Evolutionary conservation across 208 protist genomes (phyloP), one percentile per base, ranked within the genome.

Genomic region (Herpetomonas samuelpessoai): DNA sequence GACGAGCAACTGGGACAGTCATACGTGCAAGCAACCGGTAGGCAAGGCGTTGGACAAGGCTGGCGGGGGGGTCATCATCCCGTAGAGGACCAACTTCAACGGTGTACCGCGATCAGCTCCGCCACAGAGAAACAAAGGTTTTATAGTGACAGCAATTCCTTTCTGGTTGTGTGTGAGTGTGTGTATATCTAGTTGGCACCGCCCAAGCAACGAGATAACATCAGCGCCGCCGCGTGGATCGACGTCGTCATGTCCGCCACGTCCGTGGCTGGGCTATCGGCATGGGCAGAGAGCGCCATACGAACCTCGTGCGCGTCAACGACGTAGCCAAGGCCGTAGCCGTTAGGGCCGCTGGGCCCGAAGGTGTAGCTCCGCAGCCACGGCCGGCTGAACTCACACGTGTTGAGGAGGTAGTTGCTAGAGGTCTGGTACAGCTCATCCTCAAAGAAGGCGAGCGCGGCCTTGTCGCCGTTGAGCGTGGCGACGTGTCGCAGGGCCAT

Each of bases 281-380:
- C 87, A 52, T 92, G 91, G 18, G 82, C 85, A 0, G 91, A 92
- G 7, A 98, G 58, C 28, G 87, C 88, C 39, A 97, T 74, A n/a
- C 81, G 91, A 45, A 96, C 71, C 44, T 82, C 64, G 9, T 96
- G 52, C n/a, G 78, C 82, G 51, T 91, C 79, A 18, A 98, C 64
- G 19, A 88, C 83, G 76, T 98, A 98, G n/a, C 86, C 89, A 2
- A 98, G 57, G 14, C 95, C 95, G 64, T 96, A 98, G 47, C 95
- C 92, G 69, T 94, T 85, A 47, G 64, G 62, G 19, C 67, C 67
- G 24, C 86, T 78, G 18, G 96, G 96, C 14, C 94, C 96, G 62
- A 97, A 92, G 1, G 77, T 83, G 65, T 91, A 89, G 48, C 81
- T 76, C 24, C 80, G 73, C 52, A 93, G 57, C 83, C 86, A 95